Conservation (phyloP, 148 eudicot genomes). For the Rhododendron henanense region DNA sequence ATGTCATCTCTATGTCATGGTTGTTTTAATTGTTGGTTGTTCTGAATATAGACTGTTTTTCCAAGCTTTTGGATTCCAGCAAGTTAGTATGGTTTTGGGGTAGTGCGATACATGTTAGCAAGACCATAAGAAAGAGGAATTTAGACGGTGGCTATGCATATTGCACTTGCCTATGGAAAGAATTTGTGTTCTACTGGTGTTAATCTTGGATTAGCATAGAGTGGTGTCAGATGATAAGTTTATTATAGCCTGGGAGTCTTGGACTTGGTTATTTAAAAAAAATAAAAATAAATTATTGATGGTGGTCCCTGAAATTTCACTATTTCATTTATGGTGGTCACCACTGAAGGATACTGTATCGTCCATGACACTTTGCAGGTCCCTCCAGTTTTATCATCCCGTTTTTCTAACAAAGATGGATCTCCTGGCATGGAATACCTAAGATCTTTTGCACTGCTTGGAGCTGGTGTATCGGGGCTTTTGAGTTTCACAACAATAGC, state of each 20-base stretch:
- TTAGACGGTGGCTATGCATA: background rate
- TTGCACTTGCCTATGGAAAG: background rate
- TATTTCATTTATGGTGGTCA: background rate
- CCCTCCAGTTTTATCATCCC: conserved; percentile 56
- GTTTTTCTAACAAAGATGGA: conserved; percentile 51
- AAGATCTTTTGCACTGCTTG: conserved; percentile 67
- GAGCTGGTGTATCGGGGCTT: conserved; percentile 83
- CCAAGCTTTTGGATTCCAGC: background rate
- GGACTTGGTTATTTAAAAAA: background rate
- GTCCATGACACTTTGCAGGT: conserved; percentile 34
- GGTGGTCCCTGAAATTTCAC: background rate
- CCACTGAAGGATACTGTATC: background rate
- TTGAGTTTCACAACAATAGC: conserved; percentile 70
- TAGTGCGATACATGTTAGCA: background rate
- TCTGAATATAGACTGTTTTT: too few species aligned
- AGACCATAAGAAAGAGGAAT: background rate
- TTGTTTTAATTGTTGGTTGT: too few species aligned
- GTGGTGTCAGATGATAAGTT: background rate
- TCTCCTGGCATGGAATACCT: conserved; percentile 54
- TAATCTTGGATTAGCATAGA: background rate
- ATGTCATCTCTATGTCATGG: too few species aligned
- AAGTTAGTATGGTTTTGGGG: background rate
- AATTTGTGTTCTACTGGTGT: background rate
- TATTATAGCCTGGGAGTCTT: background rate
- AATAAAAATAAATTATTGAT: background rate